Conservation (phyloP, 306 rosid genomes). For the Castanea mollissima region DNA sequence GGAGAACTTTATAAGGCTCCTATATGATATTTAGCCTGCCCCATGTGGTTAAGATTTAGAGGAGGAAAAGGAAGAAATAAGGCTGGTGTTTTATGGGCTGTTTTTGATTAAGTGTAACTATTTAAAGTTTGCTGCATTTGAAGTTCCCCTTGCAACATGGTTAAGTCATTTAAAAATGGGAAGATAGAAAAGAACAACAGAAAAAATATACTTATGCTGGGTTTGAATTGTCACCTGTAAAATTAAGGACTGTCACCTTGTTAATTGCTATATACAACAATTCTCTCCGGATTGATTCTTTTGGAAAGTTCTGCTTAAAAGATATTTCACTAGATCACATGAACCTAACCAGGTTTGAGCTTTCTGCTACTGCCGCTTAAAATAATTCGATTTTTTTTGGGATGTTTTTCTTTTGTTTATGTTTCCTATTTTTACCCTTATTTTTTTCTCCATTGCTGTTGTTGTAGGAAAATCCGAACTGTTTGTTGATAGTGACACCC, state of each 20-base stretch:
- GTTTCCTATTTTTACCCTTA: not conserved
- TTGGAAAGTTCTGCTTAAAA: not conserved
- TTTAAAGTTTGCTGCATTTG: not conserved
- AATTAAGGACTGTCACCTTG: not conserved
- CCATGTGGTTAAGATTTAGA: not conserved
- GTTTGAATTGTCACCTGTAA: not conserved
- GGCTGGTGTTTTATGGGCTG: not conserved
- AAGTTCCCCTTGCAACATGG: not conserved
- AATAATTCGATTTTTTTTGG: not conserved
- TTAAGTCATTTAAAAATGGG: not conserved
- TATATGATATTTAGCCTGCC: not conserved
- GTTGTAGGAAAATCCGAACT: conserved; percentile 75
- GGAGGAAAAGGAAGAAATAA: not conserved
- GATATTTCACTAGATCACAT: not conserved
- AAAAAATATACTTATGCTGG: not conserved
- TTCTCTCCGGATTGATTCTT: not conserved
- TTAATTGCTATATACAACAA: not conserved
- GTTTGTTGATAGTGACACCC: conserved; percentile 86
- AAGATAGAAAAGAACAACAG: not conserved
- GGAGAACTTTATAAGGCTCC: not conserved
- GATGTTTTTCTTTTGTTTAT: not conserved
- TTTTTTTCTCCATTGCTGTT: conserved; percentile 14
- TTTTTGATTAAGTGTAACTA: not conserved
- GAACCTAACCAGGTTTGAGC: not conserved
- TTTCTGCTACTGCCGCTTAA: not conserved